Conservation (phyloP, 345 rosid species). For the Salix viminalis region DNA sequence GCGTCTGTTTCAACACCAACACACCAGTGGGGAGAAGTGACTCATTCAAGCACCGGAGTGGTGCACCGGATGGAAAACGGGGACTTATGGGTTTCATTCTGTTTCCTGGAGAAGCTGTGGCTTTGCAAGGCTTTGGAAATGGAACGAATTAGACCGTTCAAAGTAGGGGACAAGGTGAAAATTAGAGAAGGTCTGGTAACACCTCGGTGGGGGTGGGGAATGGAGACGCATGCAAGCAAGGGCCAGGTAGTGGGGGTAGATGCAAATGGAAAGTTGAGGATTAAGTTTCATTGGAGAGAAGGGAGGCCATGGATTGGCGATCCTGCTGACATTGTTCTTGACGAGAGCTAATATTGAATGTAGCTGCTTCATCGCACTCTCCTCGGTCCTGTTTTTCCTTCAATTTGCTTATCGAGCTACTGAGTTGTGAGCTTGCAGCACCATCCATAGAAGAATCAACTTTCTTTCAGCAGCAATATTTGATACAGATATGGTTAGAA, state of each 20-base stretch:
- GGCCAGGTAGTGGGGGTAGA: slow-evolving; percentile 90
- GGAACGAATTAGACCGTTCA: slow-evolving; percentile 70
- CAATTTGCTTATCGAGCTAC: slow-evolving; percentile 1
- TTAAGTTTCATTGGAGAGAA: slow-evolving; percentile 94
- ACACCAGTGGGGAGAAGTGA: slow-evolving; percentile 97
- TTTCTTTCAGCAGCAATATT: slow-evolving; percentile 1
- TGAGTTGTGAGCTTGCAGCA: neutral
- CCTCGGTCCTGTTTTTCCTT: neutral
- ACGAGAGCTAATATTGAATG: slow-evolving; percentile 28
- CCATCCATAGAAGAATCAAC: neutral
- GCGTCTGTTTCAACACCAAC: slow-evolving; percentile 61
- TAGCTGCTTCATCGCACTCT: neutral
- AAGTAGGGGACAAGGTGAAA: slow-evolving; percentile 68
- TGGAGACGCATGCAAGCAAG: slow-evolving; percentile 96
- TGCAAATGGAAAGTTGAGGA: slow-evolving; percentile 91
- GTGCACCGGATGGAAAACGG: slow-evolving; percentile 78
- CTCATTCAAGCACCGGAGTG: slow-evolving; percentile 82
- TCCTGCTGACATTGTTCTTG: slow-evolving; percentile 84
- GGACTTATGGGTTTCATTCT: slow-evolving; percentile 76
- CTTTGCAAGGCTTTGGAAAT: slow-evolving; percentile 82
- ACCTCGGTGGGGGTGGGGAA: slow-evolving; percentile 99
- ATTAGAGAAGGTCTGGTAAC: slow-evolving; percentile 67
- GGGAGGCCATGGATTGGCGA: slow-evolving; percentile 96
- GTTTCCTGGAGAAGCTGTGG: slow-evolving; percentile 92
- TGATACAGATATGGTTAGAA: neutral